Evolutionary conservation across 306 rosid genomes (phyloP), one percentile per base, ranked within the genome.

Genomic region (Datisca glomerata): DNA sequence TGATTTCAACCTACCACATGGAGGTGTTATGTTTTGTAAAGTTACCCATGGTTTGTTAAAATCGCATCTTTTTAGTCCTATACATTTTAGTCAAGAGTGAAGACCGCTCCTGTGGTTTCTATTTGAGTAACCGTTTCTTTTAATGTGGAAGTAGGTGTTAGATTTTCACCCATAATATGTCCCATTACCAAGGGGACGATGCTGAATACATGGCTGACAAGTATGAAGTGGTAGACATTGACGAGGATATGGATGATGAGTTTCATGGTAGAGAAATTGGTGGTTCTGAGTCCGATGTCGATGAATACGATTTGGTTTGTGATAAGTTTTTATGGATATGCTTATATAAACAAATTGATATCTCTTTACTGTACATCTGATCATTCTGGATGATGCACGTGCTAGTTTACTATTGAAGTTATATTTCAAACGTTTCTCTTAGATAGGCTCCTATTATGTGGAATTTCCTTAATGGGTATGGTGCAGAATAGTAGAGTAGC

Each of bases 141-240:
- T 31, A 8, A 14, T 31, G n/a, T 14, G n/a, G 36, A 31, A 8
- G n/a, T 12, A 31, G 36, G 36, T 31, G n/a, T 11, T 2, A 31
- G n/a, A 2, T 31, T 31, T 31, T 31, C 36, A 8, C n/a, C 13
- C 0, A 14, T n/a, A n/a, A 54, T 19, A 70, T 81, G 87, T 71
- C 81, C 35, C 65, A 57, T 25, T 70, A 55, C 56, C 78, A 49
- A 23, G 72, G 42, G 13, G 75, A 66, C 33, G 75, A 69, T 38
- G 70, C 69, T 40, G 84, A 70, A 14, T 56, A 74, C 27, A 60
- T 60, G 64, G 84, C 76, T 1, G 80, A 81, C 39, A 84, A 78
- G 51, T 78, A 72, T 21, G 87, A 81, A 54, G 74, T 74, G 78
- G 93, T 74, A 19, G 84, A 77, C 58, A 64, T 74, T 37, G 78